Evolutionary conservation across 23 red algal species (phyloP), one percentile per base, ranked within the genome.

Genomic region (Gracilaria caudata): DNA sequence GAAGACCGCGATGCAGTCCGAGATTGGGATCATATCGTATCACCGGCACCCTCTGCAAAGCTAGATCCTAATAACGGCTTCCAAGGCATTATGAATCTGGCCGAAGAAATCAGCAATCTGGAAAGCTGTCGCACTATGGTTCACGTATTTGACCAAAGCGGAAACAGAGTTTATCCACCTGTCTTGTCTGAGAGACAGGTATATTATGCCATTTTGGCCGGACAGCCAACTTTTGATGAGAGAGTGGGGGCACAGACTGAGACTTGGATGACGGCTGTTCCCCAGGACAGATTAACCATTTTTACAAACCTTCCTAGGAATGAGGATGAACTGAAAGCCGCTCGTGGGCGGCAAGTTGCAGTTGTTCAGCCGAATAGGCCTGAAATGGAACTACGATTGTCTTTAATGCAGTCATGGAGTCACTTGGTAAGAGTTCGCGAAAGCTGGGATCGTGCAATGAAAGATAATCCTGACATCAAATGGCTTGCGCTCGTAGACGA

Each of bases 401-500:
- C 79, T 34, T 57, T 84, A 28, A 95, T 95, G 93, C 93, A 95
- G 47, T 90, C 84, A 24, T 95, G 93, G 93, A 86, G 80, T 78
- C 93, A 95, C 35, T 78, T 95, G 7, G 93, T 95, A 33, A 68
- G 93, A 44, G 65, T 91, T 9, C 86, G 93, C 5, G 80, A 86
- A 68, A 74, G 77, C 30, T 95, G 93, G 93, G 93, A 95, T 51
- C 45, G 82, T 2, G 57, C 58, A 9, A 54, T 95, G 38, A 56
- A 64, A 45, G 46, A 95, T 80, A 58, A 95, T 54, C 72, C 83
- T 29, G 66, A 72, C 5, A 80, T 92, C 60, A 89, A 93, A 78
- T 98, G 91, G 90, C 83, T 98, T 41, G 91, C 89, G 36, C 90
- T 98, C 65, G 88, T 98, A 63, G 95, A 98, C 39, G 95, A 98